Conservation (phyloP, 257 asterid genomes). For the Solanum ossicruentum region DNA sequence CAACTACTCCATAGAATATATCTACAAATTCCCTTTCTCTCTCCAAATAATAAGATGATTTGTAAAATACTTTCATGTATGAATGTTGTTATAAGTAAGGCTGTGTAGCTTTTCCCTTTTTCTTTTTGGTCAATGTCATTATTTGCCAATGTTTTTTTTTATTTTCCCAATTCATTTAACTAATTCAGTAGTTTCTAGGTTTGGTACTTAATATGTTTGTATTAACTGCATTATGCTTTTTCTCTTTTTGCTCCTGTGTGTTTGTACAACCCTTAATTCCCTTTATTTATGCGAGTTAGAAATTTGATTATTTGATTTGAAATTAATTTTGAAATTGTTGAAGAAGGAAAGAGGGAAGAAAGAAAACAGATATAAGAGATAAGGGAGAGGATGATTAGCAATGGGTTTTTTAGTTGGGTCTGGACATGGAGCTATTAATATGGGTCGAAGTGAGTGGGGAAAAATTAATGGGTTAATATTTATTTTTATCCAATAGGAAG, state of each 20-base stretch:
- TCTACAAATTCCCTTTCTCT: not conserved
- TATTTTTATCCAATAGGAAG: no score
- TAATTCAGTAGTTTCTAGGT: not conserved
- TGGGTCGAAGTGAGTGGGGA: no score
- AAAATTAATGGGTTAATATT: no score
- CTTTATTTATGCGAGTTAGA: not conserved
- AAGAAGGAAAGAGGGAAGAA: no score
- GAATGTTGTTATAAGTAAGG: not conserved
- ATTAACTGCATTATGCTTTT: not conserved
- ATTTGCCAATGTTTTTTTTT: not conserved
- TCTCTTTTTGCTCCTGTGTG: not conserved
- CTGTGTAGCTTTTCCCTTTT: not conserved
- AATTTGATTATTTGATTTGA: no score
- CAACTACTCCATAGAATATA: not conserved
- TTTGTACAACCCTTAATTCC: not conserved
- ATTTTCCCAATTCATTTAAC: not conserved
- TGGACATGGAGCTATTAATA: no score
- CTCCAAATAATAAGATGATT: not conserved
- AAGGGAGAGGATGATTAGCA: no score
- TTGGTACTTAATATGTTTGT: not conserved
- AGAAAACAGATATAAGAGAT: no score
- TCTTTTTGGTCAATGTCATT: not conserved
- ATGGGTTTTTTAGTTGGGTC: no score
- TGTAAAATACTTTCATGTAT: not conserved
- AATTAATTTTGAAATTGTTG: no score